A percentile compares a stretch with the other conserved stretches of the same genome.
Evolutionary conservation across 306 rosid genomes (phyloP).

Genomic region (Sechiopsis laciniata): DNA sequence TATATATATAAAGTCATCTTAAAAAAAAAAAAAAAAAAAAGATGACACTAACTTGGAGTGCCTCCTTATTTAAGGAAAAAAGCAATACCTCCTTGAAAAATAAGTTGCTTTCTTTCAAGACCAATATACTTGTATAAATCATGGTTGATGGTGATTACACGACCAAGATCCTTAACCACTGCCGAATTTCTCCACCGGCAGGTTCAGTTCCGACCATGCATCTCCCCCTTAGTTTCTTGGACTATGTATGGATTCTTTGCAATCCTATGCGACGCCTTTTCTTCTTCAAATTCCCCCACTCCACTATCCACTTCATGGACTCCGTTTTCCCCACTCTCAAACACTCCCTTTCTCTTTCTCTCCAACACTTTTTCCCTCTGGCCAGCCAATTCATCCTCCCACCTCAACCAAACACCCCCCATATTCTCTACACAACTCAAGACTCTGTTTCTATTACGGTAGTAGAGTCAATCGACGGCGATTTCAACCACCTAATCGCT

Average conservation of each 20-base stretch:
- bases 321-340: constrained; percentile 30
- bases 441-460: constrained; percentile 21
- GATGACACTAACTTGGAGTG: too few relatives aligned
- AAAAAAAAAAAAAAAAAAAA: too few relatives aligned
- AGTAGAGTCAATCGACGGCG: constrained; percentile 21
- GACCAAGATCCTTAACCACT: neutral
- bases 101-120: neutral
- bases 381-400: constrained; percentile 25
- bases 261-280: constrained; percentile 24
- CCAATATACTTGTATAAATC: neutral
- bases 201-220: constrained; percentile 30
- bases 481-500: constrained; percentile 19
- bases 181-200: constrained; percentile 25
- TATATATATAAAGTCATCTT: too few relatives aligned
- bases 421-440: constrained; percentile 20
- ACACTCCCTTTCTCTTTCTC: constrained; percentile 34
- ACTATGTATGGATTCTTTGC: constrained; percentile 22
- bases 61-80: too few relatives aligned
- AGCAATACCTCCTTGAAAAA: too few relatives aligned
- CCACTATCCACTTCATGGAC: constrained; percentile 24
- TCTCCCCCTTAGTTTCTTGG: constrained; percentile 34
- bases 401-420: constrained; percentile 29
- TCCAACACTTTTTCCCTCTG: constrained; percentile 34
- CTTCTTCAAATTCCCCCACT: constrained; percentile 32
- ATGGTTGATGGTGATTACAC: neutral